Base-by-base conservation (phyloP, 129 eudicot species). In the Arctium lappa region DNA sequence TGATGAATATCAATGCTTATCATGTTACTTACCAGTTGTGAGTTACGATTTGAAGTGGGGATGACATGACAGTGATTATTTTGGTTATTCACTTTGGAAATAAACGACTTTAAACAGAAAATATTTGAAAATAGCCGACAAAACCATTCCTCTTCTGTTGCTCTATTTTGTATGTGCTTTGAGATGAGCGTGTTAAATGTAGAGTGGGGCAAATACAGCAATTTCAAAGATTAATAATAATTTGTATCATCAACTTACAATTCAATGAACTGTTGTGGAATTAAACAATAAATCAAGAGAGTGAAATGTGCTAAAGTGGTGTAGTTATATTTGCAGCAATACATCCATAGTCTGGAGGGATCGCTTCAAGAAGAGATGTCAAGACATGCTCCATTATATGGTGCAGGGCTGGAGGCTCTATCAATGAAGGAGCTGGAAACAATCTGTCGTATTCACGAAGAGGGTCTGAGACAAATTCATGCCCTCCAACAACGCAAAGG, bases 321-420 rank as follows among this genome's bases (percentile, higher is more conserved):
- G 79, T 70, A 12, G 63, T 78, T 69, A 15, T 38, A 11, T 79
- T 44, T 90, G 86, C 92, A 96, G 99, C 98, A 96, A 90, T 96
- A 91, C 85, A 96, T 96, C 77, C 99, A 85, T 83, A 91, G 86
- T 18, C 89, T 93, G 3, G 92, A 96, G 82, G 86, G 82, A 30
- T 92, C 96, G 39, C 94, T 96, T 69, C 92, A 89, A 86, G 99
- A 96, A 84, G 99, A 96, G 80, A 96, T 96, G 98, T 85, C 98
- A 1, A 84, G 99, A 30, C 99, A 96, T 44, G 99, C 99, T 37
- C 99, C 98, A 53, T 87, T 88, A 18, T 95, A 95, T 60, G 98
- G 98, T 36, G 98, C 87, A 44, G 96, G 96, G 6, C 81, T 95
- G 71, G 98, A 92, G 80, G 89, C 97, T 53, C 85, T 96, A 69